phyloP scores from a whole-genome alignment of 2,329 filamentous ascomycete species.

The Volutella citrinella region DNA sequence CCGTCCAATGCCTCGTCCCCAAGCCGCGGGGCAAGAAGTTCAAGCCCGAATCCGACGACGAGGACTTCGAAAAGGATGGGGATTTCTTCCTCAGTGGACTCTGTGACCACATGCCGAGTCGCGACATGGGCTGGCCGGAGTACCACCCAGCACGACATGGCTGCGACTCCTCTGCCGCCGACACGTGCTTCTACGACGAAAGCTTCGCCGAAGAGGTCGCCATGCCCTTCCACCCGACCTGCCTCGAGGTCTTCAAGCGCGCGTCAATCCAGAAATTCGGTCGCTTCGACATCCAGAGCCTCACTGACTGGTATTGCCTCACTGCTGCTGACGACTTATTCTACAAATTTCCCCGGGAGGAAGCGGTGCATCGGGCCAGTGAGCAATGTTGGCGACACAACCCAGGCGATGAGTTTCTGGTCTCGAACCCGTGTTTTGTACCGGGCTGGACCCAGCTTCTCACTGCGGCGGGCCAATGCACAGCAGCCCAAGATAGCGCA shows the following conservation, averaged over 20 bases:
- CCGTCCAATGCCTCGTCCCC: constrained; percentile 22
- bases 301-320: constrained; percentile 14
- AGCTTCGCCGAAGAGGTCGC: neutral
- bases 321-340: constrained; percentile 2
- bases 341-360: constrained; percentile 6
- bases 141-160: constrained; percentile 15
- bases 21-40: constrained; percentile 18
- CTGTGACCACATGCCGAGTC: constrained; percentile 12
- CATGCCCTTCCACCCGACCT: constrained; percentile 28
- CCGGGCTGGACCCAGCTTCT: constrained; percentile 9
- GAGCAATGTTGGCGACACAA: constrained; percentile 14
- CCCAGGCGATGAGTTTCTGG: constrained; percentile 13
- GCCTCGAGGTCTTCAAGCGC: constrained; percentile 28
- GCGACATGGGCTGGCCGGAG: neutral
- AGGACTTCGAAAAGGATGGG: constrained; percentile 17
- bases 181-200: constrained; percentile 6
- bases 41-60: constrained; percentile 11
- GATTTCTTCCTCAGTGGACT: constrained; percentile 19
- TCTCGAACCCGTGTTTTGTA: constrained; percentile 19
- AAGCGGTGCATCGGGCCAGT: neutral
- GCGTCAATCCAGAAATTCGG: constrained; percentile 14
- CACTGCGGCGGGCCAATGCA: neutral
- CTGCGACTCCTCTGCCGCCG: neutral
- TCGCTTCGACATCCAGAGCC: constrained; percentile 14
- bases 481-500: neutral